These are phyloP conservation scores for Emmonsiellopsis sp. DNA, from an alignment of 2,329 filamentous ascomycete genomes.

Conservation along the genomic window DNA sequence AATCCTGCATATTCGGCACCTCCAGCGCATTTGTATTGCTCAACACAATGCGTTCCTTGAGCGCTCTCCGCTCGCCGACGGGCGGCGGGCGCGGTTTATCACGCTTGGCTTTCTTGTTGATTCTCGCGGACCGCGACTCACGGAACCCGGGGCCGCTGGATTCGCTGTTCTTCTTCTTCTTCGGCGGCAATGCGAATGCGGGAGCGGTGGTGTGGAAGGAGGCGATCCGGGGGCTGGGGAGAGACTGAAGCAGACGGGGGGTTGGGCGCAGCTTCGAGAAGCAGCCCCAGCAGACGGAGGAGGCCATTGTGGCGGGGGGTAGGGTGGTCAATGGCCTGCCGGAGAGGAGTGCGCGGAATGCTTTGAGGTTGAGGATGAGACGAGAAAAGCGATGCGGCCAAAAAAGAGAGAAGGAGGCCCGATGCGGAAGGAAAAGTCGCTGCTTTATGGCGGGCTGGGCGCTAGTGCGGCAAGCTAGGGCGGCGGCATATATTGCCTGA, in stretches of 20 bases:
- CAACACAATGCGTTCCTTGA: constrained; percentile 80
- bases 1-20: constrained; percentile 56
- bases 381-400: background rate
- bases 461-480: background rate
- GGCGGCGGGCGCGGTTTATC: constrained; percentile 42
- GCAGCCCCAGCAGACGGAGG: constrained; percentile 50
- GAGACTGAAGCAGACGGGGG: constrained; percentile 23
- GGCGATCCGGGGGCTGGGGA: constrained; percentile 38
- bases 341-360: background rate
- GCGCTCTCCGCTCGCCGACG: constrained; percentile 74
- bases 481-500: background rate
- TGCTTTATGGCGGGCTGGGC: background rate
- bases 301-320: constrained; percentile 40
- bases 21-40: constrained; percentile 88
- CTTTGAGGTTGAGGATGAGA: background rate
- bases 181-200: constrained; percentile 29
- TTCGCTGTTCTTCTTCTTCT: constrained; percentile 38
- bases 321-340: background rate
- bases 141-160: constrained; percentile 24
- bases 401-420: background rate
- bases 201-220: constrained; percentile 38
- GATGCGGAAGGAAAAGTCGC: background rate
- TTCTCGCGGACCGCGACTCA: constrained; percentile 30
- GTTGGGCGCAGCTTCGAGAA: constrained; percentile 40
- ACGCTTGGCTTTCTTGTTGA: constrained; percentile 34